These are phyloP conservation scores for Parastagonospora nodorum DNA, from an alignment of 2,329 filamentous ascomycete genomes.

Conservation along the genomic window DNA sequence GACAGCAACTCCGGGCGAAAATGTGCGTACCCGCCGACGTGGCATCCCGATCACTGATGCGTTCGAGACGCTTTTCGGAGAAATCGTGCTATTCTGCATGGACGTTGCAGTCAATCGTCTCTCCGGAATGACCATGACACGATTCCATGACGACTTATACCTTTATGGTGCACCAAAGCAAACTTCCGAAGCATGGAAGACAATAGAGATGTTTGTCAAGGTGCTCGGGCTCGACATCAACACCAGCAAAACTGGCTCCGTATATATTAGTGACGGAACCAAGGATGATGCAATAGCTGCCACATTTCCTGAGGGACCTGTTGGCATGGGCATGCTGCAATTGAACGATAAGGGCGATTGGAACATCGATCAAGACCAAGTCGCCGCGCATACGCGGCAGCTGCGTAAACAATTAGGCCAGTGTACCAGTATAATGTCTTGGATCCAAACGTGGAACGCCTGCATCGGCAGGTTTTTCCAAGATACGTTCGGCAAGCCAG, in stretches of 20 bases:
- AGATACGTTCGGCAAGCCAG: conserved; percentile 62
- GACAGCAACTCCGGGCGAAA: conserved; percentile 54
- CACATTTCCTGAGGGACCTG: conserved; percentile 57
- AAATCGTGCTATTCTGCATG: conserved; percentile 66
- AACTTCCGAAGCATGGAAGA: conserved; percentile 64
- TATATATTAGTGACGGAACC: conserved; percentile 45
- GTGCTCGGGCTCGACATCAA: conserved; percentile 65
- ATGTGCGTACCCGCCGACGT: conserved; percentile 55
- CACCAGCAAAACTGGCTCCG: conserved; percentile 61
- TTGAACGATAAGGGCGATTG: conserved; percentile 60
- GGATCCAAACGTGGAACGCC: conserved; percentile 65
- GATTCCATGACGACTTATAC: conserved; percentile 70
- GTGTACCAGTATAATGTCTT: conserved; percentile 62
- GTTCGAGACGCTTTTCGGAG: conserved; percentile 64
- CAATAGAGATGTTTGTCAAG: conserved; percentile 59
- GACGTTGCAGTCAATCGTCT: conserved; percentile 68
- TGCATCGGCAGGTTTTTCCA: conserved; percentile 63
- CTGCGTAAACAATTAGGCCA: conserved; percentile 62
- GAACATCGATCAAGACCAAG: conserved; percentile 63
- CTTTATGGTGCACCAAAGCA: conserved; percentile 64
- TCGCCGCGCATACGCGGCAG: conserved; percentile 65
- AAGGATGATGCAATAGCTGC: conserved; percentile 20
- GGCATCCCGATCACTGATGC: conserved; percentile 66
- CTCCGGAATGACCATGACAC: conserved; percentile 60
- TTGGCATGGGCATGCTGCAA: conserved; percentile 65